Conservation (phyloP, 2,329 filamentous ascomycete genomes). For the Fusarium sp. region DNA sequence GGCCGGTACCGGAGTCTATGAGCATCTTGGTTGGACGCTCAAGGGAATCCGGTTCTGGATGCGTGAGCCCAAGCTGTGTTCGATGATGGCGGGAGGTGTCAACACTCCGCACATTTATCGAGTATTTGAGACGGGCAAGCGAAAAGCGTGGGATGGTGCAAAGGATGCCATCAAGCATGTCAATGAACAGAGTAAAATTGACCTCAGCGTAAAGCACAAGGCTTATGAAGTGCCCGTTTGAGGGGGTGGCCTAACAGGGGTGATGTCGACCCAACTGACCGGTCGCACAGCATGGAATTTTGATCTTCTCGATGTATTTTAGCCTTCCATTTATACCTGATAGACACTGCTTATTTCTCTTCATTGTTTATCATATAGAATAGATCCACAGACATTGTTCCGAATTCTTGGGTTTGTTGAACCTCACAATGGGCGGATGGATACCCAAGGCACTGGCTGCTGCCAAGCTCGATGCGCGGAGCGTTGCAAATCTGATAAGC, state of each 20-base stretch:
- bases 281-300: background rate
- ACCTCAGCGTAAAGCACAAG: conserved; percentile 29
- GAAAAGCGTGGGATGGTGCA: conserved; percentile 57
- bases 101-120: conserved; percentile 58
- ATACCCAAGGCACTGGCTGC: no score
- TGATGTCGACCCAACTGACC: background rate
- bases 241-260: background rate
- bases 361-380: background rate
- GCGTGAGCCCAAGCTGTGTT: conserved; percentile 54
- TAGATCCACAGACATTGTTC: background rate
- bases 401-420: background rate
- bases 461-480: background rate
- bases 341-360: background rate
- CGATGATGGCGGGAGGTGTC: conserved; percentile 54
- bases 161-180: conserved; percentile 47
- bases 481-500: background rate
- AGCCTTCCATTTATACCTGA: no score
- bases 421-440: background rate
- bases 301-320: background rate
- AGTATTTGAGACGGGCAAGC: conserved; percentile 56
- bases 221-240: background rate
- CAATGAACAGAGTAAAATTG: conserved; percentile 34
- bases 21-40: conserved; percentile 58
- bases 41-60: conserved; percentile 58
- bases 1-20: conserved; percentile 58